phyloP scores from a whole-genome alignment of 176 grass and related monocot genomes.

The Cocos nucifera region DNA sequence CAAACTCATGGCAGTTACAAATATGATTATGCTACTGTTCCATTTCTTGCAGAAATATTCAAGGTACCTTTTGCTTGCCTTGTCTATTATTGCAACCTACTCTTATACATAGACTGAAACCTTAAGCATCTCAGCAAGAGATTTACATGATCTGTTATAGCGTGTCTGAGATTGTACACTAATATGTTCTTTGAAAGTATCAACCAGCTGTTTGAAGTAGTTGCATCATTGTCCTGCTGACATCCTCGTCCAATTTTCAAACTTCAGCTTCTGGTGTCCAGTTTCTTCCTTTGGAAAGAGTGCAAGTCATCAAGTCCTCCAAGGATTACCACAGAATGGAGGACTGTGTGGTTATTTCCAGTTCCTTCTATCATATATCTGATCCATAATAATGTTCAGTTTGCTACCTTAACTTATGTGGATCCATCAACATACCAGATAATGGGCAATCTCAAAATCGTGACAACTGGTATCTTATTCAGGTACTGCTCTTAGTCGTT shows the following conservation, averaged over 20 bases:
- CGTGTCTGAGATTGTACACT: too few relatives aligned
- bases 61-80: constrained; percentile 40
- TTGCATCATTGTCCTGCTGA: not conserved
- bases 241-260: constrained; percentile 17
- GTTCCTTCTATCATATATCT: constrained; percentile 90
- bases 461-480: constrained; percentile 94
- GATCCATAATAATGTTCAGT: constrained; percentile 91
- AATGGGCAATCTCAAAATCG: constrained; percentile 97
- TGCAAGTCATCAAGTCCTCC: constrained; percentile 50
- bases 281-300: constrained; percentile 89
- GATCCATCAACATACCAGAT: constrained; percentile 98
- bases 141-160: too few relatives aligned
- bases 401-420: constrained; percentile 85
- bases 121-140: too few relatives aligned
- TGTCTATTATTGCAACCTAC: too few relatives aligned
- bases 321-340: constrained; percentile 91
- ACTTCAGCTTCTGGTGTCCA: constrained; percentile 60
- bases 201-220: too few relatives aligned
- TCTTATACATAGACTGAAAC: too few relatives aligned
- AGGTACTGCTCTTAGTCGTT: constrained; percentile 36
- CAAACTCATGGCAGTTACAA: constrained; percentile 79
- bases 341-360: constrained; percentile 54
- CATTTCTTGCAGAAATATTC: constrained; percentile 84
- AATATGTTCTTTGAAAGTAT: too few relatives aligned
- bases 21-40: constrained; percentile 88